Evolutionary conservation across 1,284 basidiomycete genomes (phyloP), one percentile per base, ranked within the genome.

Genomic region (Caloboletus inedulis): DNA sequence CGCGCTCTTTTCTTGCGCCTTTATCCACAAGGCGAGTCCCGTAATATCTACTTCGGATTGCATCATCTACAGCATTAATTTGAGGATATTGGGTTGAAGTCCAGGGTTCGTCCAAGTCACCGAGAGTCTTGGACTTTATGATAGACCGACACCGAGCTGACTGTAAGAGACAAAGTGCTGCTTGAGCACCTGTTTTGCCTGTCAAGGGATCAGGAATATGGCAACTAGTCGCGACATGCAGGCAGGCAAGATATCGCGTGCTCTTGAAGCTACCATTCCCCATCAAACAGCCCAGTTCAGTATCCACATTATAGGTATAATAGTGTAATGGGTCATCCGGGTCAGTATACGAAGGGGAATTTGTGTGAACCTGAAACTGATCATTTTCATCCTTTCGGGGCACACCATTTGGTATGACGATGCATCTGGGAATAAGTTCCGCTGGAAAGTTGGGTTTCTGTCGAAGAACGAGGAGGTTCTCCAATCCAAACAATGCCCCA

Each of bases 121-220:
- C 2, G 16, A 14, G n/a, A n/a, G n/a, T n/a, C n/a, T 50, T 53
- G 7, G 74, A 61, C 7, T 54, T 53, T 55, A 72, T 68, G 48
- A 77, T 75, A 0, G 78, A 76, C 3, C 56, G 59, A 34, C 63
- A 73, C 3, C 56, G 51, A 5, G 74, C 66, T 3, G 72, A 74
- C 3, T 51, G 52, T 10, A 79, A 56, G 34, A 71, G 64, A 23
- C 55, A 51, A 13, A 78, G 58, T 7, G 77, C 77, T 49, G 76
- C 71, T 47, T 77, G 72, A 1, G 68, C 73, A 4, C 79, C 78
- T 0, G 74, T 77, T 19, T 63, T 69, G 7, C 66, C 57, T 0
- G 74, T 75, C 18, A 80, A 60, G 4, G 74, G 75, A 54, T 80
- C 78, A 7, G 73, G 68, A 1, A 74, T 64, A 31, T 66, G 66